A percentile compares a stretch with the other conserved stretches of the same genome.
phyloP scores from a whole-genome alignment of 2,329 filamentous ascomycete genomes.

The Fusarium heterosporum region DNA sequence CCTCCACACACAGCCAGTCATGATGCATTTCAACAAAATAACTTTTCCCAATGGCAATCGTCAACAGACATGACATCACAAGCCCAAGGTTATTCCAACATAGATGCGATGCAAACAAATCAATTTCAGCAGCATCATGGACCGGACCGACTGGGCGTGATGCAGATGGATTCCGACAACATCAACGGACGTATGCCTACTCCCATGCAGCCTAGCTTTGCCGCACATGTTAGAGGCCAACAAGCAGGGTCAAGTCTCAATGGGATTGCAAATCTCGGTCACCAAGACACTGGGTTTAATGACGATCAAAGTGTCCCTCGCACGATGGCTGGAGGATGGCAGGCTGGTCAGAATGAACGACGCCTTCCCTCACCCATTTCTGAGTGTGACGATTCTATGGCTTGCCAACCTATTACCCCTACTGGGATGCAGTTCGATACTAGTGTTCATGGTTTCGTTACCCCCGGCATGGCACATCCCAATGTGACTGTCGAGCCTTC shows the following conservation, averaged over 20 bases:
- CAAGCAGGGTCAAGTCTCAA: slow-evolving; percentile 56
- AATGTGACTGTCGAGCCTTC: slow-evolving; percentile 39
- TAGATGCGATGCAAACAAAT: slow-evolving; percentile 63
- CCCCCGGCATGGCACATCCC: slow-evolving; percentile 41
- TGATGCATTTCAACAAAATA: slow-evolving; percentile 50
- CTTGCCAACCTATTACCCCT: slow-evolving; percentile 51
- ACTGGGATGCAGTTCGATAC: slow-evolving; percentile 51
- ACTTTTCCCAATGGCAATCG: slow-evolving; percentile 51
- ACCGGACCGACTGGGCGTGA: slow-evolving; percentile 16
- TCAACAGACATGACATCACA: slow-evolving; percentile 34
- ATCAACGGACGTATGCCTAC: slow-evolving; percentile 65
- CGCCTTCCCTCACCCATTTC: slow-evolving; percentile 71
- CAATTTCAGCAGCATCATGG: slow-evolving; percentile 26
- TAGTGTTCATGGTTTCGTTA: slow-evolving; percentile 51
- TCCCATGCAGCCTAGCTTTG: slow-evolving; percentile 69
- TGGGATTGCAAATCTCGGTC: slow-evolving; percentile 54
- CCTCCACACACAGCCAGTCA: slow-evolving; percentile 57
- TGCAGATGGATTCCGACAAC: slow-evolving; percentile 39
- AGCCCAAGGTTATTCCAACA: slow-evolving; percentile 55
- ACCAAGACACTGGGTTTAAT: slow-evolving; percentile 55
- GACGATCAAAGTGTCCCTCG: slow-evolving; percentile 62
- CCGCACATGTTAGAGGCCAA: slow-evolving; percentile 65
- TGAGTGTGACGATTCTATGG: slow-evolving; percentile 63
- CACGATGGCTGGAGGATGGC: slow-evolving; percentile 64
- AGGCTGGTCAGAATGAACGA: slow-evolving; percentile 64